These are phyloP conservation scores for Pseudozyma flocculosa DNA, from an alignment of 1,284 basidiomycete species.

Conservation along the genomic window DNA sequence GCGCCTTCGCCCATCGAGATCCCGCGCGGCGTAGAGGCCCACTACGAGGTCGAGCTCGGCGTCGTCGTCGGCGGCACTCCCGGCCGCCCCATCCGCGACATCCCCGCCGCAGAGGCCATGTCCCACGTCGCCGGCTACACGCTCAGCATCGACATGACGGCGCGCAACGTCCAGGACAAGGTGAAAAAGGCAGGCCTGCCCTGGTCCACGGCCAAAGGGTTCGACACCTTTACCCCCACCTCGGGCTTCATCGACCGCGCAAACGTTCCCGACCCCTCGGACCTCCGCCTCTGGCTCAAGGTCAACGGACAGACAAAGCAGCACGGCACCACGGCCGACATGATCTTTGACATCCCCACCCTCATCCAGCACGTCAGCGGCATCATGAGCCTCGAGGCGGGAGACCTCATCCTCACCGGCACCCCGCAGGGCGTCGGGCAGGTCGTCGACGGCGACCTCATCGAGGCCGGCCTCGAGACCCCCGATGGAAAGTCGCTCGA, in stretches of 20 bases:
- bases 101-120: conserved; percentile 71
- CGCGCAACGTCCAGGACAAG: conserved; percentile 88
- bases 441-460: conserved; percentile 72
- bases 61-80: conserved; percentile 74
- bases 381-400: conserved; percentile 90
- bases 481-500: conserved; percentile 66
- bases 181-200: conserved; percentile 90
- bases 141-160: conserved; percentile 91
- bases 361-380: conserved; percentile 87
- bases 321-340: conserved; percentile 78
- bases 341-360: conserved; percentile 90
- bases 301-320: conserved; percentile 83
- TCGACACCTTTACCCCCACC: conserved; percentile 84
- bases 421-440: conserved; percentile 81
- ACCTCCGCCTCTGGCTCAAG: conserved; percentile 76
- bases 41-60: conserved; percentile 96
- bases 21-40: conserved; percentile 77
- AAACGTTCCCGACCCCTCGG: conserved; percentile 70
- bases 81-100: conserved; percentile 73
- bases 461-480: conserved; percentile 74
- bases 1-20: conserved; percentile 78
- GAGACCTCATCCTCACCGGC: conserved; percentile 60
- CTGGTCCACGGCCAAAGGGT: conserved; percentile 89
- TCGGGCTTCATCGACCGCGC: conserved; percentile 75
- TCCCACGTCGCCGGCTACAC: conserved; percentile 89